phyloP scores from a whole-genome alignment of 2,329 filamentous ascomycete genomes.

The Dothistroma septosporum region DNA sequence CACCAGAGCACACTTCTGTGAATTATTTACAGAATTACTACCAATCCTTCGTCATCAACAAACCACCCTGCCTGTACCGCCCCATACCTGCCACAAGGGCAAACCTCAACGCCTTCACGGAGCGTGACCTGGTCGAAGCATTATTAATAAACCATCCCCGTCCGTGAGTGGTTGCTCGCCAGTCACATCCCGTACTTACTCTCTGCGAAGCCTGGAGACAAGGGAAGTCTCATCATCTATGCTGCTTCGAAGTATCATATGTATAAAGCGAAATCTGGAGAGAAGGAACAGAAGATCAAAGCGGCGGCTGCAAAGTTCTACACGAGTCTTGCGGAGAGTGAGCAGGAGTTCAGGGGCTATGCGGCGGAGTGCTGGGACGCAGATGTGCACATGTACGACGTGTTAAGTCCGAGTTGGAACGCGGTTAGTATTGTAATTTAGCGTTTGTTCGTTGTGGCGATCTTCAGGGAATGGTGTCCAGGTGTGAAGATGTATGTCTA shows the following conservation, averaged over 20 bases:
- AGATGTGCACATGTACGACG: conserved; percentile 14
- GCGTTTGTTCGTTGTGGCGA: neutral
- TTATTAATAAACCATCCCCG: conserved; percentile 42
- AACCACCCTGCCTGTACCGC: conserved; percentile 40
- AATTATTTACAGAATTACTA: conserved; percentile 54
- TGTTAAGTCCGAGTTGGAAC: conserved; percentile 20
- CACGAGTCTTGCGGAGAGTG: conserved; percentile 15
- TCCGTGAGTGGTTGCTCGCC: conserved; percentile 44
- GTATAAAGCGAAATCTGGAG: conserved; percentile 15
- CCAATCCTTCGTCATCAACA: conserved; percentile 46
- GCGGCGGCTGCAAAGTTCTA: conserved; percentile 18
- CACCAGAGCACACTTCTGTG: conserved; percentile 49
- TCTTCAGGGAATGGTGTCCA: neutral
- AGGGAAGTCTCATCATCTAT: conserved; percentile 19
- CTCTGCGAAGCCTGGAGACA: conserved; percentile 16
- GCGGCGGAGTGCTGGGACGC: conserved; percentile 16
- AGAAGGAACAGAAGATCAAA: conserved; percentile 11
- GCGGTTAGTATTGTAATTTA: conserved; percentile 17
- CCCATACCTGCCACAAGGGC: conserved; percentile 26
- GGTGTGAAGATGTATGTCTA: neutral
- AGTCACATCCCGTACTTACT: conserved; percentile 45
- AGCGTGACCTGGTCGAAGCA: conserved; percentile 37
- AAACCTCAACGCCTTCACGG: conserved; percentile 18
- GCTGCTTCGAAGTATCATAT: conserved; percentile 18
- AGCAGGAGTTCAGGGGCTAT: conserved; percentile 14